Evolutionary conservation across 2,329 filamentous ascomycete genomes (phyloP).

Genomic region (Sporothrix phasma): DNA sequence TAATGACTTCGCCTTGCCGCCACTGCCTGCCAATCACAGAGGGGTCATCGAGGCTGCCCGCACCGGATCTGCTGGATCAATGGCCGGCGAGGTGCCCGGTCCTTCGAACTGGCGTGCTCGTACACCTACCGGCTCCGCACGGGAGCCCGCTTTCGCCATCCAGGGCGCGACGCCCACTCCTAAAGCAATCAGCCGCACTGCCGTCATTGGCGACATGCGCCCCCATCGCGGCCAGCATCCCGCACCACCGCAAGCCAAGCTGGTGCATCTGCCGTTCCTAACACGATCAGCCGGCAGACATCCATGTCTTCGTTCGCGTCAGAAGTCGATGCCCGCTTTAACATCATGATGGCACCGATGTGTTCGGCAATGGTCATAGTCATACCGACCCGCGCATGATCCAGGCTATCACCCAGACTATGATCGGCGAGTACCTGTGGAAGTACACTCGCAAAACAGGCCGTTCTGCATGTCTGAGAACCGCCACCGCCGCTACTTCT

Average conservation of each 20-base stretch:
- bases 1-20: constrained; percentile 43
- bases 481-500: constrained; percentile 91
- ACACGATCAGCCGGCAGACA: constrained; percentile 50
- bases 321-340: constrained; percentile 85
- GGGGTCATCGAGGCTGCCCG: constrained; percentile 75
- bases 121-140: constrained; percentile 9
- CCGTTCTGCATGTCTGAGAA: constrained; percentile 79
- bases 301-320: constrained; percentile 94
- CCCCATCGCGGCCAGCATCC: constrained; percentile 34
- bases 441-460: constrained; percentile 95
- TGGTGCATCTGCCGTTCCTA: background rate
- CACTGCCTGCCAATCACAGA: constrained; percentile 72
- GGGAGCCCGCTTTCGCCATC: background rate
- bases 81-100: constrained; percentile 16
- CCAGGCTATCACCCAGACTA: constrained; percentile 96
- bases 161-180: constrained; percentile 47
- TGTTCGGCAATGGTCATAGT: constrained; percentile 46
- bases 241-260: constrained; percentile 17
- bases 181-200: constrained; percentile 33
- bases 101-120: constrained; percentile 9
- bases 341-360: constrained; percentile 51
- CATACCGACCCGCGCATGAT: constrained; percentile 95
- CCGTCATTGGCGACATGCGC: constrained; percentile 34
- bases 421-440: constrained; percentile 99
- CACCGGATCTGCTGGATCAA: constrained; percentile 38